Percentiles rank a stretch among this genome's conserved stretches.
Conservation (phyloP, 345 rosid genomes). For the Brassica rapa region DNA sequence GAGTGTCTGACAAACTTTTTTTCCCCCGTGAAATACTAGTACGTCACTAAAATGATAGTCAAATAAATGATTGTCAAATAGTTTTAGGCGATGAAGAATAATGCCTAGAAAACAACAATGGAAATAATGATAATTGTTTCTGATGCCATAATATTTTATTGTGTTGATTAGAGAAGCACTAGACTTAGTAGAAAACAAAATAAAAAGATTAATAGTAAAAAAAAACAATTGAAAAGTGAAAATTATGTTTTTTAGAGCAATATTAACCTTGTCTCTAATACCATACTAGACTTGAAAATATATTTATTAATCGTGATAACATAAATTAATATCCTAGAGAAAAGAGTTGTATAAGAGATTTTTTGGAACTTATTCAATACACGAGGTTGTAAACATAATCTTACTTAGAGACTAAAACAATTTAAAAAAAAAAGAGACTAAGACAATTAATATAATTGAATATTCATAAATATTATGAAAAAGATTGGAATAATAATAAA, state of each 20-base stretch:
- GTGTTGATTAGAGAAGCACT: neutral
- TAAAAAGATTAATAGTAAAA: neutral
- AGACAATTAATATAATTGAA: neutral
- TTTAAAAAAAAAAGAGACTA: too few species aligned
- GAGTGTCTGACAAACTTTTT: too few species aligned
- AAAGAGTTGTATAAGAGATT: neutral
- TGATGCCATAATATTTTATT: neutral
- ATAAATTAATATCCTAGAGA: neutral
- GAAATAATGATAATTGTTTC: neutral
- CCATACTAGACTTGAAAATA: neutral
- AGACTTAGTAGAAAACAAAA: neutral
- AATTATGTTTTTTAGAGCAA: neutral
- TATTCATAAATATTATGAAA: neutral
- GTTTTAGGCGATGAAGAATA: too few species aligned
- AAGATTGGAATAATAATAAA: too few species aligned
- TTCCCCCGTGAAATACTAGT: too few species aligned
- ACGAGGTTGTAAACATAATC: neutral
- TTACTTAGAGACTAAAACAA: neutral
- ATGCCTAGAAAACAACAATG: too few species aligned
- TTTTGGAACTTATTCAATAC: neutral
- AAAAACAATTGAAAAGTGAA: neutral
- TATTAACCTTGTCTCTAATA: neutral
- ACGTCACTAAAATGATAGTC: too few species aligned
- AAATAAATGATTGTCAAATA: too few species aligned
- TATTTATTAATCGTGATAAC: neutral